Base-by-base conservation (phyloP, 129 eudicot genomes). In the Helianthus tuberosus region DNA sequence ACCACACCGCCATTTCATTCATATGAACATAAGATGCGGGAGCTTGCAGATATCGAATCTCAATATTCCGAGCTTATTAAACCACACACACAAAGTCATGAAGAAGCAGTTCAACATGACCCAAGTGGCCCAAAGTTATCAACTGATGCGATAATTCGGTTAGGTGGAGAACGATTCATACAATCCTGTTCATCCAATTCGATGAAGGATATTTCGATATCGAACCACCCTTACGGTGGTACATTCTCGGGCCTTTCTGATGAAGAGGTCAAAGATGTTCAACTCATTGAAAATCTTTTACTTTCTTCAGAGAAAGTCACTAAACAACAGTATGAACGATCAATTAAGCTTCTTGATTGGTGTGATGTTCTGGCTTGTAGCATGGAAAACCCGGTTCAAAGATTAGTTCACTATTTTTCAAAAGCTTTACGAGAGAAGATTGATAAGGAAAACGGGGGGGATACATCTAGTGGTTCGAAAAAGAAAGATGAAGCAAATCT, bases 391-490 rank as follows among this genome's bases (percentile, higher is more conserved):
- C 54, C 86, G 3, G 52, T 84, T 63, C 84, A 86, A 64, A 76
- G 96, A 55, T 41, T 89, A 52, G 92, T 83, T 4, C 49, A 77
- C 63, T 80, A 80, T 61, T 89, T 89, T 62, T 74, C 77, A 43
- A 76, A 78, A 69, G 86, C 96, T 29, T 89, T 89, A 64, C 55
- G 68, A 10, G 88, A 78, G 64, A 89, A 71, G 73, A 76, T 89
- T 5, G 73, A 54, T 39, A 59, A 68, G 8, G 90, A 86, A 87
- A 84, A 78, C 0, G 88, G 88, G 68, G 64, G 64, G 48, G 3
- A 60, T 3, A 29, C 72, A 0, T 3, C 41, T 11, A 38, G 2
- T 35, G 69, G 72, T 3, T 48, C 14, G 8, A 27, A 25, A 41
- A 75, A 58, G 67, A 71, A 59, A 20, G 43, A 57, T 4, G 13